phyloP scores from a whole-genome alignment of 495 filamentous ascomycete genomes.

The Polyplosphaeria fusca region DNA sequence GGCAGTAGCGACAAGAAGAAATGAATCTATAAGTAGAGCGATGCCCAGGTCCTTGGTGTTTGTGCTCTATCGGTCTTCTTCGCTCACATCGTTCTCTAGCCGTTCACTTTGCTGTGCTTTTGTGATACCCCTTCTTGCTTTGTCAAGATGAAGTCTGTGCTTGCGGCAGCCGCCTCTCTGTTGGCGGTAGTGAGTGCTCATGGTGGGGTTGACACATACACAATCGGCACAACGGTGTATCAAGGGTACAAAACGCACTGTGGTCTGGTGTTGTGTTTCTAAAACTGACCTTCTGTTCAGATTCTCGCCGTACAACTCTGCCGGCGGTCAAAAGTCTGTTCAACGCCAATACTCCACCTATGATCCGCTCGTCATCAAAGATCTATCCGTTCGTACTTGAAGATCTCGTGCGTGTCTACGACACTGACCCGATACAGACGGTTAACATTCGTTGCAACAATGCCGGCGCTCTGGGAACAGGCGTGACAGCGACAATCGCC shows the following conservation, averaged over 20 bases:
- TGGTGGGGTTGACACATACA: slow-evolving; percentile 32
- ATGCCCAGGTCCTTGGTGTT: slow-evolving; percentile 8
- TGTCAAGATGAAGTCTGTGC: slow-evolving; percentile 20
- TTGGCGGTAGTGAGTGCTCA: slow-evolving; percentile 25
- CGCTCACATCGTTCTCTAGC: too few relatives aligned
- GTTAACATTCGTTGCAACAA: slow-evolving; percentile 33
- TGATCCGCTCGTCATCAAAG: slow-evolving; percentile 22
- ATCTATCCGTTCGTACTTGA: slow-evolving; percentile 17
- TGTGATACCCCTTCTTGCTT: background rate
- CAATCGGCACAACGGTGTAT: slow-evolving; percentile 24
- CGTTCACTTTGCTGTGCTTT: slow-evolving; percentile 11
- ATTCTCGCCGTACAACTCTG: slow-evolving; percentile 32
- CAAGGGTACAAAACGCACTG: slow-evolving; percentile 27
- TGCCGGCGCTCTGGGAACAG: slow-evolving; percentile 23
- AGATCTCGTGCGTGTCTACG: background rate
- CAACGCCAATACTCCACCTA: slow-evolving; percentile 27
- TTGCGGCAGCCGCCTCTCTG: slow-evolving; percentile 19
- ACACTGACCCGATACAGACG: too few relatives aligned
- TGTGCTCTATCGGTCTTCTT: background rate
- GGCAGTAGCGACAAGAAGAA: slow-evolving; percentile 2
- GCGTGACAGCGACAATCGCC: slow-evolving; percentile 14
- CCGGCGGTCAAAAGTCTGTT: slow-evolving; percentile 25
- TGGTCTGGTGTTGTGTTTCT: too few relatives aligned
- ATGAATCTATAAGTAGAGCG: slow-evolving; percentile 10
- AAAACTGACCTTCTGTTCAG: slow-evolving; percentile 14